Evolutionary conservation across 305 asterid species (phyloP).

Genomic region (Solanum chacoense): DNA sequence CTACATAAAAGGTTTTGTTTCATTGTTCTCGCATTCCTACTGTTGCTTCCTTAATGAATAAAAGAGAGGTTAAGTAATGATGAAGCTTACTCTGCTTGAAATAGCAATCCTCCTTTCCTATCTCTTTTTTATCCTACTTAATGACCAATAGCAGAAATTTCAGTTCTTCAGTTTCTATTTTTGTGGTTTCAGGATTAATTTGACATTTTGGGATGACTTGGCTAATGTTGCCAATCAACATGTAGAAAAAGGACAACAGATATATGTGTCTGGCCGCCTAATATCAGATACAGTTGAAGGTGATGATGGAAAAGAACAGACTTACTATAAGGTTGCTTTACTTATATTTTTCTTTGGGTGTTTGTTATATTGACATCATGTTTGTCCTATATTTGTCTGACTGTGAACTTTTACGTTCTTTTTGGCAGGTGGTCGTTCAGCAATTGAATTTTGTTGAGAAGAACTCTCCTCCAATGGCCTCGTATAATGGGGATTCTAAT

Average conservation of each 20-base stretch:
- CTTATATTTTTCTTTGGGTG: neutral
- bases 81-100: neutral
- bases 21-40: neutral
- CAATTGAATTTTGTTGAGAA: slow-evolving; percentile 68
- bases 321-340: slow-evolving; percentile 61
- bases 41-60: neutral
- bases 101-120: neutral
- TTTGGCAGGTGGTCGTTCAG: slow-evolving; percentile 75
- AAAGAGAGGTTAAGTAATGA: neutral
- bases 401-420: slow-evolving; percentile 1
- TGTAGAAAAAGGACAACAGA: slow-evolving; percentile 81
- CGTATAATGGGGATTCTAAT: slow-evolving; percentile 53
- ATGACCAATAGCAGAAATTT: neutral
- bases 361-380: neutral
- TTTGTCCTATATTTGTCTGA: neutral
- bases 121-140: neutral
- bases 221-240: slow-evolving; percentile 78
- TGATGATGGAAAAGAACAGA: slow-evolving; percentile 82
- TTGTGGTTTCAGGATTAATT: slow-evolving; percentile 51
- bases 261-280: slow-evolving; percentile 69
- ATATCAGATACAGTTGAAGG: slow-evolving; percentile 67
- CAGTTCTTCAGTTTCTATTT: neutral
- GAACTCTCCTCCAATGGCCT: slow-evolving; percentile 31
- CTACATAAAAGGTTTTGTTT: neutral
- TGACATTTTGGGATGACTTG: slow-evolving; percentile 92